phyloP scores from a whole-genome alignment of 1,139 yeast species.

The Magnusiomyces tetraspermus region DNA sequence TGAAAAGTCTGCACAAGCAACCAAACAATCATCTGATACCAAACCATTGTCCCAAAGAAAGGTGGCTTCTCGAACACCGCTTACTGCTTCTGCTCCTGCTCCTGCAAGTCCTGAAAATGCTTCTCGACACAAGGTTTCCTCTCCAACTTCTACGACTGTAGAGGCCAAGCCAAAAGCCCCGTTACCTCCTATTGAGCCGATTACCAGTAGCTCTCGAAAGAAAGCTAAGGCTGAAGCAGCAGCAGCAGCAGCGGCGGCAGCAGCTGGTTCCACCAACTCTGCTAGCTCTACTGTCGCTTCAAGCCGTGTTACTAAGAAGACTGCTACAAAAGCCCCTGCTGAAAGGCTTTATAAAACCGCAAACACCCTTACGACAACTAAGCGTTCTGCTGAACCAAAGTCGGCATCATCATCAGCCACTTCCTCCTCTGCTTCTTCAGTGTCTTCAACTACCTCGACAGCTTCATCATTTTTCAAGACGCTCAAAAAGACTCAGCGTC shows the following conservation, averaged over 20 bases:
- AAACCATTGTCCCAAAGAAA: neutral
- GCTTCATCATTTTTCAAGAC: slow-evolving; percentile 20
- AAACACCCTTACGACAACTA: neutral
- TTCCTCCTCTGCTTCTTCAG: slow-evolving; percentile 7
- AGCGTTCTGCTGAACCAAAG: slow-evolving; percentile 3
- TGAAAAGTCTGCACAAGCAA: neutral
- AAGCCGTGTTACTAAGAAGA: slow-evolving; percentile 2
- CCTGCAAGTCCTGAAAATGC: too few species aligned
- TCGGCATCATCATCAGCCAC: slow-evolving; percentile 4
- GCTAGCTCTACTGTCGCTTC: slow-evolving; percentile 4
- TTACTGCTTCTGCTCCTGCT: neutral
- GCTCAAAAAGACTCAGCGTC: slow-evolving; percentile 10
- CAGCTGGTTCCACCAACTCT: neutral
- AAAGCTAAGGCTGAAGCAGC: slow-evolving; percentile 4
- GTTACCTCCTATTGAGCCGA: slow-evolving; percentile 1
- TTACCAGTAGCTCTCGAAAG: slow-evolving; percentile 1
- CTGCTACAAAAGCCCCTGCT: slow-evolving; percentile 5
- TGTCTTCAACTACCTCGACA: slow-evolving; percentile 1
- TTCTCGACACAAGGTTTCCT: too few species aligned
- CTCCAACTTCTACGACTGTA: too few species aligned
- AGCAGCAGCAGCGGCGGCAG: slow-evolving; percentile 4
- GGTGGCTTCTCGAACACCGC: neutral
- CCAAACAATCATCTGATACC: neutral
- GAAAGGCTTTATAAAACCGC: slow-evolving; percentile 1
- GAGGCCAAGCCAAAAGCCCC: neutral